Percentiles rank a stretch among this genome's conserved stretches.
Evolutionary conservation across 495 filamentous ascomycete species (phyloP).

Genomic region (Aspergillus nidulans): DNA sequence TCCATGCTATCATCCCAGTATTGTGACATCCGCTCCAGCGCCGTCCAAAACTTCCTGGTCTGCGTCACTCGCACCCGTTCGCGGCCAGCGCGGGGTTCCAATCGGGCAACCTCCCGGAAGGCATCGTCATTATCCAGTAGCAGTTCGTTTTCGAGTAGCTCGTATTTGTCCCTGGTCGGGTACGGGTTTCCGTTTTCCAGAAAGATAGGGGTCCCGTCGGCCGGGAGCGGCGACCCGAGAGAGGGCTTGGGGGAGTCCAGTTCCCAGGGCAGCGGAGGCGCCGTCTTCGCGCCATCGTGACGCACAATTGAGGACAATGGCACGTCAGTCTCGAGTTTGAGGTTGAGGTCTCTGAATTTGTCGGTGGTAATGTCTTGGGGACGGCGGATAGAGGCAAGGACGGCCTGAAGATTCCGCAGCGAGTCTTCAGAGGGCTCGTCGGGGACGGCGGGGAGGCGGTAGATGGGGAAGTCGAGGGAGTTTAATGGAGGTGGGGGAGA

Average conservation of each 20-base stretch:
- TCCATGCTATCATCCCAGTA: slow-evolving; percentile 63
- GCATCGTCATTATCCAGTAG: slow-evolving; percentile 52
- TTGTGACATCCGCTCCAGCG: slow-evolving; percentile 53
- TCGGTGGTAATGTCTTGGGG: slow-evolving; percentile 48
- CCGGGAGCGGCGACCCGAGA: slow-evolving; percentile 9
- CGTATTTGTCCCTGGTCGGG: slow-evolving; percentile 46
- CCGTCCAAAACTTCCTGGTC: slow-evolving; percentile 58
- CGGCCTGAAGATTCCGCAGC: slow-evolving; percentile 31
- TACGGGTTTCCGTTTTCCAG: slow-evolving; percentile 49
- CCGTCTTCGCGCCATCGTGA: slow-evolving; percentile 28
- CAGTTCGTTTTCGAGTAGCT: slow-evolving; percentile 46
- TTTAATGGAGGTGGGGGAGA: slow-evolving; percentile 43
- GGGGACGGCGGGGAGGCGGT: slow-evolving; percentile 28
- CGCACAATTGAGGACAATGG: slow-evolving; percentile 44
- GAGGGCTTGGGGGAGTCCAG: slow-evolving; percentile 15
- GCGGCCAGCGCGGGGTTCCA: slow-evolving; percentile 36
- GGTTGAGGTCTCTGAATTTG: slow-evolving; percentile 50
- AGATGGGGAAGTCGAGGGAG: slow-evolving; percentile 47
- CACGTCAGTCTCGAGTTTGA: slow-evolving; percentile 41
- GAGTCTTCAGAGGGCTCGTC: slow-evolving; percentile 23
- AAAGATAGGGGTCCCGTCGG: slow-evolving; percentile 22
- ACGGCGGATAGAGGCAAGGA: slow-evolving; percentile 47
- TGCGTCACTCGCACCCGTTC: slow-evolving; percentile 46
- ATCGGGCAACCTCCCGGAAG: slow-evolving; percentile 47
- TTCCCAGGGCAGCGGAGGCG: slow-evolving; percentile 49